Evolutionary conservation across 169 alveolate species (phyloP), one percentile per base, ranked within the genome.

Genomic region (Plasmodium cynomolgi): DNA sequence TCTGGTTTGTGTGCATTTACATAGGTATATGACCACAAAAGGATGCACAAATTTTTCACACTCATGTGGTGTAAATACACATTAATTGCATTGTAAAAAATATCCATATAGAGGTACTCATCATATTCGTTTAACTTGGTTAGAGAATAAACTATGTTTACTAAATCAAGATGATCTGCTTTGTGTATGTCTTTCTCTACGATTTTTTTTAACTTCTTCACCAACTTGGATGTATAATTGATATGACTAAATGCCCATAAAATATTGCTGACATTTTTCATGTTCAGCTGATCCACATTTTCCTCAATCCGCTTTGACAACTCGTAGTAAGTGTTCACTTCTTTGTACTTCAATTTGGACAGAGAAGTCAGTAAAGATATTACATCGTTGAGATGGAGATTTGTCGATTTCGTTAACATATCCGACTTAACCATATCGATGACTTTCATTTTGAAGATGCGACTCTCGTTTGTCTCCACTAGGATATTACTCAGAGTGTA

Each of bases 71-170:
- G 94, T 90, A 90, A n/a, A 68, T 90, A 90, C 31, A 90, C 79
- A 31, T 90, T 90, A 90, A 90, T 33, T 26, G 90, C 88, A 80
- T 90, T 90, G 50, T 80, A 81, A 62, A 90, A 80, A 7, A 90
- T 20, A 5, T 90, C 94, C 72, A 62, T 90, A 31, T 44, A 90
- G n/a, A 90, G 62, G 72, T 90, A 50, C 29, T 90, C 88, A 90
- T 90, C 94, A 80, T 80, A 90, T 90, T 90, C 94, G 34, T 90
- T 90, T 13, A 90, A 79, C 54, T 90, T 90, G n/a, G 90, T 81
- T 29, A 90, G 56, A 1, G 94, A 90, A 31, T 90, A 90, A 4
- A 80, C 71, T 9, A 90, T 80, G 50, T 90, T 90, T 17, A 90
- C 75, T 29, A 90, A 68, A 80, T 90, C 94, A 29, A 90, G 11